Conservation (phyloP, 257 asterid species). For the Solanum sejunctum region DNA sequence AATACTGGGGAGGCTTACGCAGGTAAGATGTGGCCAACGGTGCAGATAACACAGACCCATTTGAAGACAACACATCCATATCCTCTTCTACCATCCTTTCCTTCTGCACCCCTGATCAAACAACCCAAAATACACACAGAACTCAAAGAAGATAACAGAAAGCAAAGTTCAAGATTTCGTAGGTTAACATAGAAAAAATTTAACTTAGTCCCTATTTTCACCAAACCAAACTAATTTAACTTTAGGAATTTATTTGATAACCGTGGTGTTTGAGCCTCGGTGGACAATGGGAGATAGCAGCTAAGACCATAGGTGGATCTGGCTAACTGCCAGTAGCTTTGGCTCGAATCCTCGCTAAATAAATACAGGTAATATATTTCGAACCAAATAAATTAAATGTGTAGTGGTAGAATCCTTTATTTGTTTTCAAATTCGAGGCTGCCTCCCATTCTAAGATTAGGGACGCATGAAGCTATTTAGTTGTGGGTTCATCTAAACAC, state of each 20-base stretch:
- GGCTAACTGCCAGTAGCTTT: neutral
- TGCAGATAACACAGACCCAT: constrained; percentile 53
- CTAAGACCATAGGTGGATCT: neutral
- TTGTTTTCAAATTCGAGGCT: neutral
- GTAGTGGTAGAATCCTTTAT: too few species aligned
- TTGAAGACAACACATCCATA: constrained; percentile 71
- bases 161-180: neutral
- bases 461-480: neutral
- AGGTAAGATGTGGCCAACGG: constrained; percentile 83
- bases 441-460: neutral
- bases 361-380: neutral
- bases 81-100: constrained; percentile 95
- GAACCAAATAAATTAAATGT: neutral
- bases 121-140: constrained; percentile 11
- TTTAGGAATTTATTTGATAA: neutral
- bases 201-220: neutral
- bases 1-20: constrained; percentile 76
- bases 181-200: neutral
- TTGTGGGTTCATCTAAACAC: neutral
- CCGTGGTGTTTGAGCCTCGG: neutral
- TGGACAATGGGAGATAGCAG: neutral
- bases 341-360: neutral
- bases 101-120: constrained; percentile 72
- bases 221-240: neutral
- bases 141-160: neutral